Base-by-base conservation (phyloP, 2,329 filamentous ascomycete species). In the Diplodia seriata region DNA sequence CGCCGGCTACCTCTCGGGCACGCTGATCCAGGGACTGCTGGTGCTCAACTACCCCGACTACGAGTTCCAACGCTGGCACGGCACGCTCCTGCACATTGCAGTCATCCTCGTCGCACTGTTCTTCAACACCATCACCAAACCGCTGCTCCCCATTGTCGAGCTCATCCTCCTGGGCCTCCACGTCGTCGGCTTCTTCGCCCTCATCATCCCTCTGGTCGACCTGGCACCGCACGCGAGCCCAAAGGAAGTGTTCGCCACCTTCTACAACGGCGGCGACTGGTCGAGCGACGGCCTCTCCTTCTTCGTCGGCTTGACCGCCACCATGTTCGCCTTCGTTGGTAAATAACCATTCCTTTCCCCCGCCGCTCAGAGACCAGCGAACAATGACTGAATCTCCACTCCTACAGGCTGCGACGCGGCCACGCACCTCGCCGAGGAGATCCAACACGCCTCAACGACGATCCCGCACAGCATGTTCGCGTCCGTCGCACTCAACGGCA, bases 111-210 rank as follows among this genome's bases (percentile, higher is more conserved):
- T 83, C 14, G 74, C 76, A 5, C 70, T 81, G 6, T 72, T 75
- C 31, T 77, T 84, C 69, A 86, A 86, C 70, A 79, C 79, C 1
- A 74, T 81, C 14, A 76, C 79, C 6, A 80, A 79, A 2, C 78
- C 76, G 49, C 70, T 80, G 1, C 74, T 86, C 2, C 83, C 84
- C 1, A 74, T 79, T 15, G 75, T 85, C 53, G 85, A 87, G 72
- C 81, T 82, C 0, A 70, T 83, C 15, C 78, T 85, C 26, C 74
- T 85, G 8, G 78, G 84, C 31, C 71, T 86, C 4, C 85, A 86
- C 68, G 75, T 86, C n/a, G 72, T 83, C 15, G 85, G 84, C 4
- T 83, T 86, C 72, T 83, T 86, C 68, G 84, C 80, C 0, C 82
- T 85, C 66, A 73, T 86, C 12, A 81, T 85, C 29, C 78, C 82